phyloP scores from a whole-genome alignment of 306 rosid genomes.

The Vigna angularis region DNA sequence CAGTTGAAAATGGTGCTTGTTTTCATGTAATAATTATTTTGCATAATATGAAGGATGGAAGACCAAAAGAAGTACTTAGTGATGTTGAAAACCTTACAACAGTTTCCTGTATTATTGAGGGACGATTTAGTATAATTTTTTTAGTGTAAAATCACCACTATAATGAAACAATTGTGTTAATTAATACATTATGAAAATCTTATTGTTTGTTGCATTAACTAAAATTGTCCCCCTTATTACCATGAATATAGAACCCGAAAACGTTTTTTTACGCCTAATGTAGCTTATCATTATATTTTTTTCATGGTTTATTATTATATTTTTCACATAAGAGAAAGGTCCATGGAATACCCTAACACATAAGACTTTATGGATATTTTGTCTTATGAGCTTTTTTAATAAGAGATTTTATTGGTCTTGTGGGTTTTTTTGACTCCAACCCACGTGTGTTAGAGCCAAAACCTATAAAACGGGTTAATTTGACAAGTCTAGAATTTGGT shows the following conservation, averaged over 20 bases:
- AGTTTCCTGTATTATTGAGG: conserved; percentile 13
- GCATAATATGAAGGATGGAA: conserved; percentile 50
- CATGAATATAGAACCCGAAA: not conserved
- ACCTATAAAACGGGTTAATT: too few relatives aligned
- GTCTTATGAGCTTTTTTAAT: too few relatives aligned
- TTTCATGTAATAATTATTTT: not conserved
- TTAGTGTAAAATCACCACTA: conserved; percentile 27
- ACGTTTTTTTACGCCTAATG: not conserved
- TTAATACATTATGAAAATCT: conserved; percentile 30
- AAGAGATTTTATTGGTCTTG: too few relatives aligned
- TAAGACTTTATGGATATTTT: too few relatives aligned
- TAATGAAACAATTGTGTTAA: not conserved
- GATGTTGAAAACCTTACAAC: conserved; percentile 49
- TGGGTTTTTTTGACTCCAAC: too few relatives aligned
- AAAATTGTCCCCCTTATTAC: not conserved
- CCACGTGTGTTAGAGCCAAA: rapidly evolving
- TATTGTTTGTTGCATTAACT: conserved; percentile 16
- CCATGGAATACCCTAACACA: too few relatives aligned
- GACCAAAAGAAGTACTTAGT: conserved; percentile 48
- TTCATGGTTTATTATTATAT: too few relatives aligned
- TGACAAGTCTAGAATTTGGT: too few relatives aligned
- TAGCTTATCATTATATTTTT: too few relatives aligned
- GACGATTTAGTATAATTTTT: conserved; percentile 21
- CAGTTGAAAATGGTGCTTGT: not conserved
- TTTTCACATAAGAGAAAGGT: too few relatives aligned